Evolutionary conservation across 2,329 filamentous ascomycete species (phyloP), one percentile per base, ranked within the genome.

Genomic region (Leptographium radiaticola): DNA sequence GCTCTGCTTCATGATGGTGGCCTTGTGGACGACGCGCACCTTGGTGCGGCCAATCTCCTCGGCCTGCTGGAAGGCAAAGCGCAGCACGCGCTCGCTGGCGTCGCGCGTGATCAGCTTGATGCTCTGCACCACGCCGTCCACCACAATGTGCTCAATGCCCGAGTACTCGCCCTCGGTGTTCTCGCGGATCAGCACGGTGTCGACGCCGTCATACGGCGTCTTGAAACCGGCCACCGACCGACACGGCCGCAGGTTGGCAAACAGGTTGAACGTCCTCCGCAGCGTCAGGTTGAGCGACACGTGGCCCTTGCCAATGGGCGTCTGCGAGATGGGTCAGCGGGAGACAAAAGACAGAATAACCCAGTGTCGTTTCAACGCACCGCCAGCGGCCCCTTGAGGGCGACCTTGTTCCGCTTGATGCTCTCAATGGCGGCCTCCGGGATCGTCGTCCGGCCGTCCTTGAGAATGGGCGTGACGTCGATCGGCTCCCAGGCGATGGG

Each of bases 1-100:
- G 68, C 86, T 91, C 88, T 96, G 95, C 84, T 98, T 98, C 93
- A 98, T 98, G 77, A 98, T 98, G 68, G 93, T 97, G 70, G 93
- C 93, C 83, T 98, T 98, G 86, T 98, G 93, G 60, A 97, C 90
- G 57, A 89, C 91, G 67, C 90, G 89, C 66, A 97, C 91, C 86
- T 96, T 96, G 70, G 83, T 90, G 78, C 88, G 87, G 74, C 90
- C 89, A 67, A 96, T 86, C 64, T 88, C 82, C 72, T 93, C 80
- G 63, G 93, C 93, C 70, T 98, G 89, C 76, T 98, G 91, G 84
- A 98, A 98, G 65, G 94, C 93, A 71, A 89, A 98, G 68, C 90
- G 86, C 62, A 97, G 83, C 53, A 98, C 93, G 64, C 93, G 86
- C 83, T 98, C 93, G 61, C 83, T 90, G 60, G 93, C 93, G 70